Base-by-base conservation (phyloP, 163 green algal genomes). In the Smithsoniella earleae region DNA sequence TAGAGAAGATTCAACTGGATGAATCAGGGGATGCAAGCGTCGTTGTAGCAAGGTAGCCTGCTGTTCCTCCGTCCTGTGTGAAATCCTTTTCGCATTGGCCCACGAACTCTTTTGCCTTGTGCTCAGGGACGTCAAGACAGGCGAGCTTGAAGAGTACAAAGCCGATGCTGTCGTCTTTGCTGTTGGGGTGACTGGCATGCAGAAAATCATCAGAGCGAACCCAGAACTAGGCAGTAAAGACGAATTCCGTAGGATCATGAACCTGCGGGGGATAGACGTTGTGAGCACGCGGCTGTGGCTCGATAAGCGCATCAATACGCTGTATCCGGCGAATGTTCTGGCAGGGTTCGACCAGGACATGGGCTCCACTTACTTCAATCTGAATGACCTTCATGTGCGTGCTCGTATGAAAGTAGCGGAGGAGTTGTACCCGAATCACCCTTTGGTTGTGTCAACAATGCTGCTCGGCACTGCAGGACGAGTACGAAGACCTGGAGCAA, bases 311-410 rank as follows among this genome's bases (percentile, higher is more conserved):
- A 66, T 91, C 20, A n/a, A 36, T 10, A 87, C 79, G 3, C 81
- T 75, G 4, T 95, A 90, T 76, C 88, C 89, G 0, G 85, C 86
- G 54, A 96, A 97, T 62, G 88, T 97, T 37, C 85, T 96, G 37
- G 81, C 83, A 0, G 86, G 87, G 20, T 96, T 96, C 80, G 89
- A 96, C 76, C 44, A 81, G 33, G 76, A 75, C 45, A 79, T 77
- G 18, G 92, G 92, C 8, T 86, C 83, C 40, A 97, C 92, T 13
- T 97, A 88, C 79, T 97, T 97, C 83, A 88, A 96, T 75, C 84
- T 97, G 0, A 93, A 90, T 55, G 81, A 90, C 43, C 76, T 94
- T 45, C 89, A 94, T 81, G 88, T 89, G 25, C 3, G 36, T 27
- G 37, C 13, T 1, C 3, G 40, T n/a, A n/a, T n/a, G n/a, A n/a